Conservation (phyloP, 2,329 filamentous ascomycete genomes). For the Coniosporium tulheliwenetii region DNA sequence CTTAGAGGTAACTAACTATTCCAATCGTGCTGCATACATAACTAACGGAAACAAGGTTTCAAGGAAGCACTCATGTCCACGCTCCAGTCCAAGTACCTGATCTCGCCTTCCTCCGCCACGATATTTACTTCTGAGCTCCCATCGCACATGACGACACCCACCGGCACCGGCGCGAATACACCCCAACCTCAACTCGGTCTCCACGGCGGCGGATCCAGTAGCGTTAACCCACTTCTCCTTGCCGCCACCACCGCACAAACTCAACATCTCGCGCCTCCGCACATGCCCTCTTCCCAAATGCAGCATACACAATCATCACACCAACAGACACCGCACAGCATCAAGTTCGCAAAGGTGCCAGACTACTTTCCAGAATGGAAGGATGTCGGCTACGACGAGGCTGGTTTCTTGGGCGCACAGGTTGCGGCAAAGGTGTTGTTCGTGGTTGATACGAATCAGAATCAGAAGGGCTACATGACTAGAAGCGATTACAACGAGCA, state of each 20-base stretch:
- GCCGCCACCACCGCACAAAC: constrained; percentile 69
- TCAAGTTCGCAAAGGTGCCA: constrained; percentile 63
- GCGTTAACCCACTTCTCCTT: constrained; percentile 77
- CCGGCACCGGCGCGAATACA: constrained; percentile 81
- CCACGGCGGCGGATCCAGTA: constrained; percentile 34
- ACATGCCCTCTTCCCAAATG: constrained; percentile 16
- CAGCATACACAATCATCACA: constrained; percentile 37
- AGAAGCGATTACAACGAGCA: constrained; percentile 53
- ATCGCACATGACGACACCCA: constrained; percentile 80
- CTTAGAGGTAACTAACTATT: constrained; percentile 42
- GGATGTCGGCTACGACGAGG: constrained; percentile 59
- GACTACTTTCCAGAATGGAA: constrained; percentile 88
- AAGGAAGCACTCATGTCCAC: constrained; percentile 75
- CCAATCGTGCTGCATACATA: constrained; percentile 12
- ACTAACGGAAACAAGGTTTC: constrained; percentile 43
- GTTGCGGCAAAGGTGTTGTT: constrained; percentile 67
- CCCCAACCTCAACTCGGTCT: constrained; percentile 46
- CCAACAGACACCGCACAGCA: constrained; percentile 65
- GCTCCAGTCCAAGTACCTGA: constrained; percentile 66
- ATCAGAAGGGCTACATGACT: constrained; percentile 50
- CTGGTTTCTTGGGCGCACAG: constrained; percentile 74
- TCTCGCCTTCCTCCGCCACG: constrained; percentile 82
- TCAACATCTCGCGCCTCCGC: constrained; percentile 21
- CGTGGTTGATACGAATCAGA: constrained; percentile 49
- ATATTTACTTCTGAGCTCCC: constrained; percentile 97